A percentile compares a stretch with the other conserved stretches of the same genome.
Conservation (phyloP, 2,329 filamentous ascomycete species). For the Ilyonectria robusta region DNA sequence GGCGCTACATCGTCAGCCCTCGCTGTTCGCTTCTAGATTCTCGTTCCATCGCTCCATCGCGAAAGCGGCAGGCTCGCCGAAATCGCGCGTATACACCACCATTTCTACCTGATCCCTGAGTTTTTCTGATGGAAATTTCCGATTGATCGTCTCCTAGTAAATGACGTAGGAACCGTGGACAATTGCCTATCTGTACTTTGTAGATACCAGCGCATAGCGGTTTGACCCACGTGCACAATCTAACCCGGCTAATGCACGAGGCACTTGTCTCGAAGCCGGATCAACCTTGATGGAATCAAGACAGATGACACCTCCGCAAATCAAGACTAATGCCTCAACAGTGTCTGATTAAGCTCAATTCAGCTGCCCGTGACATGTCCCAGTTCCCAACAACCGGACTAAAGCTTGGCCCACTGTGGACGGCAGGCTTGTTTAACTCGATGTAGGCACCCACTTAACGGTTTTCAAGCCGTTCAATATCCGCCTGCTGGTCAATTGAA, state of each 20-base stretch:
- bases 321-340: not conserved
- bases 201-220: not conserved
- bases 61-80: not conserved
- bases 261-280: not conserved
- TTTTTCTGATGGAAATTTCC: not conserved
- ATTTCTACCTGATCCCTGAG: not conserved
- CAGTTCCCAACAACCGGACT: too few relatives aligned
- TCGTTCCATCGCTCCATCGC: slow-evolving; percentile 4
- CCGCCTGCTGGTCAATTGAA: too few relatives aligned
- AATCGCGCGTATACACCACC: slow-evolving; percentile 2
- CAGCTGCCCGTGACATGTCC: too few relatives aligned
- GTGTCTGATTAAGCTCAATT: not conserved
- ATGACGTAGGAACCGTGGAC: not conserved
- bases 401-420: too few relatives aligned
- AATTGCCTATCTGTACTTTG: not conserved
- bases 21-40: slow-evolving; percentile 15
- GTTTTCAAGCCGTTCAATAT: too few relatives aligned
- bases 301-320: not conserved
- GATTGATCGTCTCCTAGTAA: not conserved
- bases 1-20: slow-evolving; percentile 18
- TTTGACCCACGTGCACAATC: not conserved
- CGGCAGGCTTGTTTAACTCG: too few relatives aligned
- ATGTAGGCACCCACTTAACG: too few relatives aligned
- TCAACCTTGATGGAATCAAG: not conserved
- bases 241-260: not conserved